These are phyloP conservation scores for Globisporangium acanthophoron DNA, from an alignment of 352 stramenopile species.

Conservation along the genomic window DNA sequence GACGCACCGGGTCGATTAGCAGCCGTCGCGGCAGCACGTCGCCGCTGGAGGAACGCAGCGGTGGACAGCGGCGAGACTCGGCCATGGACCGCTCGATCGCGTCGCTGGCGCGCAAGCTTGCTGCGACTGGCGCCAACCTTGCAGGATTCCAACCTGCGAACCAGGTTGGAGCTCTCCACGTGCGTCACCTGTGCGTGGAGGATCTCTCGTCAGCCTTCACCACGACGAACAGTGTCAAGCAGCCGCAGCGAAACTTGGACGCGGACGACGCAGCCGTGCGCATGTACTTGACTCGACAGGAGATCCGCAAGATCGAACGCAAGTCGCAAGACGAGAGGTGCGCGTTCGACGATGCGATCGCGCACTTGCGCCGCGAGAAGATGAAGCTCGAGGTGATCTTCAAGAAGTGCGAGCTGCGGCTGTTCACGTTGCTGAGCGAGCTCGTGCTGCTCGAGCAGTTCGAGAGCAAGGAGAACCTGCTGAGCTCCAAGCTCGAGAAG, in stretches of 20 bases:
- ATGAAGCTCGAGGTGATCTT: conserved; percentile 83
- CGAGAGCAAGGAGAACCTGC: conserved; percentile 85
- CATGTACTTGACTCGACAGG: conserved; percentile 51
- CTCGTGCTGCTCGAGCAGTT: conserved; percentile 88
- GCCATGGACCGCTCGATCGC: conserved; percentile 26
- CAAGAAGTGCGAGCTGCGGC: conserved; percentile 83
- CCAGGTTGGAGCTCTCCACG: neutral
- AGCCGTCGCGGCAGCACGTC: neutral
- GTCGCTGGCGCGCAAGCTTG: conserved; percentile 23
- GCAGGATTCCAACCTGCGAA: neutral
- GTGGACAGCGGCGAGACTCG: conserved; percentile 6
- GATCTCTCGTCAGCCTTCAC: conserved; percentile 2
- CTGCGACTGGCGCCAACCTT: neutral
- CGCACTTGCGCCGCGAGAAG: conserved; percentile 84
- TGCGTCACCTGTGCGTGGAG: conserved; percentile 13
- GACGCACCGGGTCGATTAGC: conserved; percentile 5
- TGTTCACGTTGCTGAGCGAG: conserved; percentile 86
- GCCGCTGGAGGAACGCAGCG: neutral
- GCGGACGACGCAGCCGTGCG: conserved; percentile 40
- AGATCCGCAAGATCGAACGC: conserved; percentile 57
- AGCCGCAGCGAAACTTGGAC: conserved; percentile 21
- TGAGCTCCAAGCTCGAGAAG: conserved; percentile 85
- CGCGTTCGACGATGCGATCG: conserved; percentile 86
- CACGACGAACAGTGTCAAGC: neutral
- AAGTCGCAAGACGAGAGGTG: conserved; percentile 61